Conservation (phyloP, 1,139 yeast species). For the Candida anutae region DNA sequence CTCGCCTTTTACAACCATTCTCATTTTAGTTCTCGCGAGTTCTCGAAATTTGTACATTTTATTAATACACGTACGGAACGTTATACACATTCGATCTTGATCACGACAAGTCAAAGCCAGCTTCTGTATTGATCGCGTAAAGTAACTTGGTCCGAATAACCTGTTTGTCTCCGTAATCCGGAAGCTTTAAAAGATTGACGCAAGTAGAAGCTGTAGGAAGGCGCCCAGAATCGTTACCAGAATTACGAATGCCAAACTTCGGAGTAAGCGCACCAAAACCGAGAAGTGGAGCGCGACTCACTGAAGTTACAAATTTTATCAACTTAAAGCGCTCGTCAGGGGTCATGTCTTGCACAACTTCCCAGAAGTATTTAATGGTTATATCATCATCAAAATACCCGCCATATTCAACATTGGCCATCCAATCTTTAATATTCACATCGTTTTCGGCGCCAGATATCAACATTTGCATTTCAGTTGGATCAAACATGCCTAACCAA, state of each 20-base stretch:
- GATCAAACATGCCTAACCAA: constrained; percentile 82
- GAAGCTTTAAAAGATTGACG: constrained; percentile 77
- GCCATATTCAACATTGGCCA: constrained; percentile 53
- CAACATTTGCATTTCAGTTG: constrained; percentile 73
- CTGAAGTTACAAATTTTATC: constrained; percentile 84
- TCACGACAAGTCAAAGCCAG: constrained; percentile 77
- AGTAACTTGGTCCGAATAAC: constrained; percentile 54
- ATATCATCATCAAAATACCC: constrained; percentile 54
- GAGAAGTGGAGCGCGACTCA: constrained; percentile 80
- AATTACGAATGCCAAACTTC: constrained; percentile 68
- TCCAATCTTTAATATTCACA: constrained; percentile 65
- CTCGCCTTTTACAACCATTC: neutral
- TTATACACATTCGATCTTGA: no score
- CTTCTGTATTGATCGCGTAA: constrained; percentile 71
- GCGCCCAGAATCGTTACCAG: constrained; percentile 48
- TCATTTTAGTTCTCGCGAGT: neutral
- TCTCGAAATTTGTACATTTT: neutral
- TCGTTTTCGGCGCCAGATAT: constrained; percentile 73
- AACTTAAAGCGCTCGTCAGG: constrained; percentile 54
- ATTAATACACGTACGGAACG: neutral
- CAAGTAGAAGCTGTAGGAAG: constrained; percentile 94
- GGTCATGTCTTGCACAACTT: constrained; percentile 60
- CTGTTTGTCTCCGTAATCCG: constrained; percentile 64
- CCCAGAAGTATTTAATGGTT: constrained; percentile 66
- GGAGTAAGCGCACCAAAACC: constrained; percentile 79